A percentile compares a stretch with the other conserved stretches of the same genome.
These are phyloP conservation scores for Kwoniella newhampshirensis DNA, from an alignment of 768 basidiomycete species.

Conservation along the genomic window DNA sequence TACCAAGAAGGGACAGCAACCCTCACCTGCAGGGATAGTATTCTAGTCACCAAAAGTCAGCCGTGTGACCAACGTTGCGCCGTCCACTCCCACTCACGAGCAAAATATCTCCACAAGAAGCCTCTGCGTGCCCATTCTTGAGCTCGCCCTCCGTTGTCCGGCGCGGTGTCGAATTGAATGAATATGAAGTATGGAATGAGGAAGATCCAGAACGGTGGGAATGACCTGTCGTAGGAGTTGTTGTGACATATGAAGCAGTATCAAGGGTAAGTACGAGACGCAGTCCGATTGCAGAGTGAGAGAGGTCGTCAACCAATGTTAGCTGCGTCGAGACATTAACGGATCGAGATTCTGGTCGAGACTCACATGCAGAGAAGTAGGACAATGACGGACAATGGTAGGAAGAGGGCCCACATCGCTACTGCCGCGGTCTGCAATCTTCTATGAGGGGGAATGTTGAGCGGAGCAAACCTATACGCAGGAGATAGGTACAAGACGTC, in stretches of 20 bases:
- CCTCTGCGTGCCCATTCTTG: constrained; percentile 71
- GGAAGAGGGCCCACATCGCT: constrained; percentile 79
- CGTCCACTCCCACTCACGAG: constrained; percentile 61
- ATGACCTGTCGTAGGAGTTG: constrained; percentile 64
- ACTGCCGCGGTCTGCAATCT: constrained; percentile 86
- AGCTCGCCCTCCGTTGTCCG: constrained; percentile 69
- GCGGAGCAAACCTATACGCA: constrained; percentile 67
- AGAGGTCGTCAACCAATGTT: too few relatives aligned
- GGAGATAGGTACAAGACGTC: not conserved
- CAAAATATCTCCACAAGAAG: constrained; percentile 83
- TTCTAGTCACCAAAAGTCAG: constrained; percentile 22
- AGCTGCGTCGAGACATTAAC: not conserved
- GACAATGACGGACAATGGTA: constrained; percentile 64
- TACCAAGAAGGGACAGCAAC: too few relatives aligned
- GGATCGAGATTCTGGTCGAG: too few relatives aligned
- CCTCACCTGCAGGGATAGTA: constrained; percentile 50
- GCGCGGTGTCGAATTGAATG: constrained; percentile 72
- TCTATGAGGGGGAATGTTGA: constrained; percentile 78
- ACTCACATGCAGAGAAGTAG: constrained; percentile 83
- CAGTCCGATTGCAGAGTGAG: too few relatives aligned
- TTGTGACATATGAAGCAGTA: too few relatives aligned
- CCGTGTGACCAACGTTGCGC: too few relatives aligned
- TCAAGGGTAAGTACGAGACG: too few relatives aligned
- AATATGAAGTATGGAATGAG: constrained; percentile 75
- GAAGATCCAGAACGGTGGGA: constrained; percentile 84